phyloP scores from a whole-genome alignment of 192 early-diverging fungal genomes.

The Dissophora ornata region DNA sequence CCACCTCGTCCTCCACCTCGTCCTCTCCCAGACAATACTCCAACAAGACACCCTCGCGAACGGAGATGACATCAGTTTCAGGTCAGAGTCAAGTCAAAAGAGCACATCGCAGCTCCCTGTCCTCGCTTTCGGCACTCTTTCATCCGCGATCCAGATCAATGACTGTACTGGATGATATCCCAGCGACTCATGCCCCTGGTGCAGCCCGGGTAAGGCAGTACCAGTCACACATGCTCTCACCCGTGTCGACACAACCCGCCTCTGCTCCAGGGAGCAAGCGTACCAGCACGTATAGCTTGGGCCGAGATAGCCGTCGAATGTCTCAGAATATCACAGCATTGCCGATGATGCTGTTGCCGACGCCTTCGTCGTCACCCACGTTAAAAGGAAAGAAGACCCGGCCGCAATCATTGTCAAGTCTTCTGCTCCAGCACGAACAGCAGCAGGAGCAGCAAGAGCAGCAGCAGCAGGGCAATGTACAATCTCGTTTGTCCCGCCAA shows the following conservation, averaged over 20 bases:
- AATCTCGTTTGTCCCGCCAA: constrained; percentile 8
- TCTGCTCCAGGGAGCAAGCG: neutral
- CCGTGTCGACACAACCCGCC: no score
- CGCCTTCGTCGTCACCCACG: neutral
- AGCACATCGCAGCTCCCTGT: neutral
- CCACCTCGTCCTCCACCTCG: neutral
- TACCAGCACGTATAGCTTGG: neutral
- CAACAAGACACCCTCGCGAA: neutral
- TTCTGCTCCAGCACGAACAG: constrained; percentile 25
- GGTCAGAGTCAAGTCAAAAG: neutral
- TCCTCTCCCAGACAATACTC: neutral
- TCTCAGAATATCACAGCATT: neutral
- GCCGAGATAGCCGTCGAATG: neutral
- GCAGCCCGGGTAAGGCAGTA: no score
- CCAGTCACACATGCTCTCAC: no score
- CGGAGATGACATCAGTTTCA: neutral
- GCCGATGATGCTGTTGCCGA: neutral
- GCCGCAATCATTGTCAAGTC: constrained; percentile 8
- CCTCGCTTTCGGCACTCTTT: constrained; percentile 9
- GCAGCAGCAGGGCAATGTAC: neutral
- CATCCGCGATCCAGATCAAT: constrained; percentile 20
- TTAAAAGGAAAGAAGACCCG: constrained; percentile 12
- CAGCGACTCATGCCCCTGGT: neutral
- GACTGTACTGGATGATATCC: constrained; percentile 6
- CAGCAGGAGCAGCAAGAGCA: no score